A percentile compares a stretch with the other conserved stretches of the same genome.
Evolutionary conservation across 2,329 filamentous ascomycete species (phyloP).

Genomic region (Apiospora rasikravindrae): DNA sequence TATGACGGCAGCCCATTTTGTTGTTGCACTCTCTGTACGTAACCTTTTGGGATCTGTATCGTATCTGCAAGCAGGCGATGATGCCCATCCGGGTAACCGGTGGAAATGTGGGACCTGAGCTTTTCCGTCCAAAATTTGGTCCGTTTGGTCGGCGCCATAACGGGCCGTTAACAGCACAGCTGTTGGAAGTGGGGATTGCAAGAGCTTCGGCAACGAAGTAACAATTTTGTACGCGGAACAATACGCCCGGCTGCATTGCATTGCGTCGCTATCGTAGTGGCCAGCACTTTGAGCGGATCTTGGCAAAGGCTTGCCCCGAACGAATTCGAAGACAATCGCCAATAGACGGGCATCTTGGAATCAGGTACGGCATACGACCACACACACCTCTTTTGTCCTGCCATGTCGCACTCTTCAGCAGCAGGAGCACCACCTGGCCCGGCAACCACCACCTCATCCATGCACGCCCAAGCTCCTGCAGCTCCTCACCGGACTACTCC

Average conservation of each 20-base stretch:
- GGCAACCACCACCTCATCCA: conserved; percentile 25
- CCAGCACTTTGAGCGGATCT: conserved; percentile 13
- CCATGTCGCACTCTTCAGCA: conserved; percentile 2
- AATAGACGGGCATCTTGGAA: neutral
- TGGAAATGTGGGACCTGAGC: neutral
- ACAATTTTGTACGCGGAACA: neutral
- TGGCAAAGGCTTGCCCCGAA: neutral
- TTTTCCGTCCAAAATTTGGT: neutral
- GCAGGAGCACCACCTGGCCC: conserved; percentile 1
- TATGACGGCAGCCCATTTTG: no score
- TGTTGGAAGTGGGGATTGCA: neutral
- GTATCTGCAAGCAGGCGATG: conserved; percentile 6
- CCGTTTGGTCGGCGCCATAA: conserved; percentile 10
- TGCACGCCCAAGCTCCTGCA: conserved; percentile 19
- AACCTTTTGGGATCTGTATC: neutral
- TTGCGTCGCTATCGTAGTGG: neutral
- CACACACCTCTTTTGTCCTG: neutral
- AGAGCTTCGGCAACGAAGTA: conserved; percentile 1
- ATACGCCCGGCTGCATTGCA: neutral
- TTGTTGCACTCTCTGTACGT: neutral
- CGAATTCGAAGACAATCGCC: neutral
- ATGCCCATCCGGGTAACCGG: conserved; percentile 5
- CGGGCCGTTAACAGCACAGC: conserved; percentile 1
- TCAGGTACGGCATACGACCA: neutral
- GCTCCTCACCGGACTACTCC: conserved; percentile 29